phyloP scores from a whole-genome alignment of 768 basidiomycete genomes.

The Nevesoporus exiguus region DNA sequence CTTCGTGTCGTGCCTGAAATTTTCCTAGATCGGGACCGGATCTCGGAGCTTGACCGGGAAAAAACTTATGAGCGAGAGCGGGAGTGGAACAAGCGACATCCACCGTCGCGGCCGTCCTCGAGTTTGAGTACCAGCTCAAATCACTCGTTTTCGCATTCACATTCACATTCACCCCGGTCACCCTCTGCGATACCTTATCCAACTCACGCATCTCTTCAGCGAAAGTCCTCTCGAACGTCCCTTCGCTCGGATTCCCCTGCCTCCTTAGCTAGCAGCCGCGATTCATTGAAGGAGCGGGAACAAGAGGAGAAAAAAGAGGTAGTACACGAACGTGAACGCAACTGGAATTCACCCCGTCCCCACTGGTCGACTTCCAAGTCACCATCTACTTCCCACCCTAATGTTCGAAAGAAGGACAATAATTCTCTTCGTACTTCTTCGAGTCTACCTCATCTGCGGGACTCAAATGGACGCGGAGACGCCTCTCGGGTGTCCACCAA shows the following conservation, averaged over 20 bases:
- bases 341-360: conserved; percentile 68
- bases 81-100: conserved; percentile 51
- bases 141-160: conserved; percentile 33
- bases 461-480: conserved; percentile 8
- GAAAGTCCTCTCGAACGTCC: conserved; percentile 33
- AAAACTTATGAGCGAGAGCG: conserved; percentile 47
- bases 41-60: conserved; percentile 42
- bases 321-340: conserved; percentile 56
- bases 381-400: conserved; percentile 11
- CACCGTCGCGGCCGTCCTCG: conserved; percentile 41
- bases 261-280: conserved; percentile 36
- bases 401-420: neutral
- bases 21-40: conserved; percentile 43
- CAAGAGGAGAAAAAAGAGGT: conserved; percentile 33
- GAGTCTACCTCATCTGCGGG: conserved; percentile 15
- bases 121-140: conserved; percentile 39
- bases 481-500: conserved; percentile 1
- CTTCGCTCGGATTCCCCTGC: conserved; percentile 43
- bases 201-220: conserved; percentile 30
- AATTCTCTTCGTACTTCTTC: conserved; percentile 17
- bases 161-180: conserved; percentile 38
- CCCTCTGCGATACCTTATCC: conserved; percentile 38
- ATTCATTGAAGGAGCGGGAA: conserved; percentile 31
- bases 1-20: neutral
- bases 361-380: conserved; percentile 42